Conservation (phyloP, 768 basidiomycete species). For the Mycena sanguinolenta region DNA sequence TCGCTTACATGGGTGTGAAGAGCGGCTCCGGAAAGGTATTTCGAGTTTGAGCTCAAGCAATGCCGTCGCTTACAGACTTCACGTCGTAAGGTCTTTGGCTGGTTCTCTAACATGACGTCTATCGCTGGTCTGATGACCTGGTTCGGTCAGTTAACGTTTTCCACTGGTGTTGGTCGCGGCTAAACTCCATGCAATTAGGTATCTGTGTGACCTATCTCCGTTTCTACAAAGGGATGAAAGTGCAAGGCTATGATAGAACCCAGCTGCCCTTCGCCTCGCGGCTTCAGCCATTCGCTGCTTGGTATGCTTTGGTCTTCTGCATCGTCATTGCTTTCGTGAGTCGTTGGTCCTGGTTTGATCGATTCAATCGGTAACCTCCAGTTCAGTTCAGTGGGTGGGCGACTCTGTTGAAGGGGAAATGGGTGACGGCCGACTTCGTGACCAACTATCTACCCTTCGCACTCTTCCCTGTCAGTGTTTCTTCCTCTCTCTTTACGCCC, state of each 20-base stretch:
- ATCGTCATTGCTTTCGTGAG: slow-evolving; percentile 74
- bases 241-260: slow-evolving; percentile 80
- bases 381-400: slow-evolving; percentile 59
- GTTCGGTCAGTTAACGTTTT: slow-evolving; percentile 58
- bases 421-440: slow-evolving; percentile 78
- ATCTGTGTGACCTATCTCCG: slow-evolving; percentile 84
- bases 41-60: neutral
- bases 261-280: slow-evolving; percentile 77
- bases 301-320: slow-evolving; percentile 60
- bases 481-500: neutral
- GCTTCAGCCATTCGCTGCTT: slow-evolving; percentile 83
- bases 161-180: neutral
- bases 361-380: neutral
- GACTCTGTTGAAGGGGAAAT: slow-evolving; percentile 58
- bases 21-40: slow-evolving; percentile 72
- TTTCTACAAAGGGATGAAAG: slow-evolving; percentile 87
- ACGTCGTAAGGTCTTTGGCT: slow-evolving; percentile 76
- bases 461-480: slow-evolving; percentile 72
- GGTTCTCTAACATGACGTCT: slow-evolving; percentile 86
- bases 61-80: neutral
- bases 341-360: slow-evolving; percentile 17
- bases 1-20: slow-evolving; percentile 88
- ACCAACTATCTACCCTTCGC: slow-evolving; percentile 83
- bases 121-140: slow-evolving; percentile 81
- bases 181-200: neutral